Evolutionary conservation across 371 early-diverging fungal genomes (phyloP).

Genomic region (Funneliformis caledonium): DNA sequence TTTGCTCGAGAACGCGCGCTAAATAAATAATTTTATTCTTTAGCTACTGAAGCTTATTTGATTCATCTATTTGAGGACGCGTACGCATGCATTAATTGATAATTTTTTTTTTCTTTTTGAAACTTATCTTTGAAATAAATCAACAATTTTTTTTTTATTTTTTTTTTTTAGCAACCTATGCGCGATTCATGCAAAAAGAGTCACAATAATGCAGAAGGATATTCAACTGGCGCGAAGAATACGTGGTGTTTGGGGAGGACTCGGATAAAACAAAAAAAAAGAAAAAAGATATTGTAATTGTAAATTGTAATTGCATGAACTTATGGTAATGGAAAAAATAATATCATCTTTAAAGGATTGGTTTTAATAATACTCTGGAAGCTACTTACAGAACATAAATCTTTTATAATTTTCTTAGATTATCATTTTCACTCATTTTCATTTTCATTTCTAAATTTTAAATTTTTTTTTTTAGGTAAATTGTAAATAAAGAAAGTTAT

Average conservation of each 20-base stretch:
- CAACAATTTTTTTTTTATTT: neutral
- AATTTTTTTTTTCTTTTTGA: neutral
- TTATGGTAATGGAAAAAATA: neutral
- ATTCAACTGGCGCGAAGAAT: conserved; percentile 91
- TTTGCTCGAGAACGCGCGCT: neutral
- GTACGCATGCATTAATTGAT: conserved; percentile 58
- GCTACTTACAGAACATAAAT: no score
- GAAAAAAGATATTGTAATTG: neutral
- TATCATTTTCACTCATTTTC: neutral
- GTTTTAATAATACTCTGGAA: no score
- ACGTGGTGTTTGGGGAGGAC: conserved; percentile 59
- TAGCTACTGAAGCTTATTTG: conserved; percentile 85
- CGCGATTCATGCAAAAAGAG: conserved; percentile 94
- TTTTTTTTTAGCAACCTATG: conserved; percentile 72
- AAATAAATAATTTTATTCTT: neutral
- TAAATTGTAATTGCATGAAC: neutral
- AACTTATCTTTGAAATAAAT: neutral
- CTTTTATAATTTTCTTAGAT: no score
- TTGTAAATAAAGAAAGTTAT: neutral
- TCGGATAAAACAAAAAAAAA: conserved; percentile 6
- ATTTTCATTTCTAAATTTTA: neutral
- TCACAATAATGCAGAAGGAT: conserved; percentile 92
- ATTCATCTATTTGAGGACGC: conserved; percentile 93
- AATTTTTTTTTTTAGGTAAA: neutral
- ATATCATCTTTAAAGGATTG: no score